These are phyloP conservation scores for Rosa rugosa DNA, from an alignment of 306 rosid genomes.

Conservation along the genomic window DNA sequence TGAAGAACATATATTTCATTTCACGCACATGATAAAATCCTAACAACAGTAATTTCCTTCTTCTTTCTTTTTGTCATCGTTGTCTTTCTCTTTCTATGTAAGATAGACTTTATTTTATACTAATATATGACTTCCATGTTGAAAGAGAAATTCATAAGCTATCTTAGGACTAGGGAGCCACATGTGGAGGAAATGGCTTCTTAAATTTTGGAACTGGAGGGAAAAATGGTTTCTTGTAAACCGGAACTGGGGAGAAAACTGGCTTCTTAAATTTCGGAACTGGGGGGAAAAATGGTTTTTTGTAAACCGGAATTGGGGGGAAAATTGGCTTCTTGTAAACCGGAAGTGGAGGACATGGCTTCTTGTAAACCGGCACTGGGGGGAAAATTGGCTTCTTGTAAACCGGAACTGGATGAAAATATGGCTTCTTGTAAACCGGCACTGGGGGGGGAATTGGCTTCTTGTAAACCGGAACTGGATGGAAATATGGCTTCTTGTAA, in stretches of 20 bases:
- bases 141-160: background rate
- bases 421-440: conserved; percentile 3
- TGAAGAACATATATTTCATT: background rate
- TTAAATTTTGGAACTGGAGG: conserved; percentile 10
- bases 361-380: conserved; percentile 5
- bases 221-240: background rate
- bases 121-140: background rate
- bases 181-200: conserved; percentile 19
- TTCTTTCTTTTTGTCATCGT: background rate
- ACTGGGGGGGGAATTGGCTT: background rate
- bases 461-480: no score
- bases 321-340: conserved; percentile 19
- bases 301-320: background rate
- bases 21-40: background rate
- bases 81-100: background rate
- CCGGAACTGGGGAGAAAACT: conserved; percentile 3
- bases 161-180: background rate
- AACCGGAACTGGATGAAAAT: conserved; percentile 16
- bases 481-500: conserved; percentile 10
- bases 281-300: conserved; percentile 6
- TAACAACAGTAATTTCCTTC: background rate
- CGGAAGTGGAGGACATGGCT: conserved; percentile 9
- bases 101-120: background rate
- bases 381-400: conserved; percentile 8
- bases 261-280: conserved; percentile 8